Evolutionary conservation across 78 protist species (phyloP).

Genomic region (Dictyostelium intermedium): DNA sequence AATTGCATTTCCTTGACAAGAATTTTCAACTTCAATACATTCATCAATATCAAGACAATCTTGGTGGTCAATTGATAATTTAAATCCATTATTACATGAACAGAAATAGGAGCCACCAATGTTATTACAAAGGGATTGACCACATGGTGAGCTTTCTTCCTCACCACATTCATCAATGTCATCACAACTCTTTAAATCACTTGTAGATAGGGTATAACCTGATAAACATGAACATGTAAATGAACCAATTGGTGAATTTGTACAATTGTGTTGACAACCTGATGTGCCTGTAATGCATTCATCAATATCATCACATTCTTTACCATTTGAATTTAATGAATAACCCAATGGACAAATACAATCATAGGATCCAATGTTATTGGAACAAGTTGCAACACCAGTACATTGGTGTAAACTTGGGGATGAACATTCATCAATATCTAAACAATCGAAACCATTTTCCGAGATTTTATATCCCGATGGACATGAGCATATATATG

Average conservation of each 20-base stretch:
- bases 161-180: too few relatives aligned
- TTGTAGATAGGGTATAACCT: too few relatives aligned
- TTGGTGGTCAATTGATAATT: too few relatives aligned
- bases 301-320: background rate
- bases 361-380: background rate
- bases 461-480: background rate
- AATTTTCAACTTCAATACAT: background rate
- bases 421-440: slow-evolving; percentile 14
- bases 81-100: too few relatives aligned
- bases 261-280: too few relatives aligned
- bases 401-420: too few relatives aligned
- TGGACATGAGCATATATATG: background rate
- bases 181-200: too few relatives aligned
- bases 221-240: background rate
- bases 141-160: too few relatives aligned
- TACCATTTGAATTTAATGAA: background rate
- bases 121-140: too few relatives aligned
- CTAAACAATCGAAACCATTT: too few relatives aligned
- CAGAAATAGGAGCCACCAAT: too few relatives aligned
- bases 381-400: background rate
- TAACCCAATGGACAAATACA: background rate
- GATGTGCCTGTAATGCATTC: background rate
- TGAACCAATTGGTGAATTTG: too few relatives aligned
- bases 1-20: background rate
- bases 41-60: background rate